Conservation (phyloP, 2,329 filamentous ascomycete species). For the Trichoderma sp. region DNA sequence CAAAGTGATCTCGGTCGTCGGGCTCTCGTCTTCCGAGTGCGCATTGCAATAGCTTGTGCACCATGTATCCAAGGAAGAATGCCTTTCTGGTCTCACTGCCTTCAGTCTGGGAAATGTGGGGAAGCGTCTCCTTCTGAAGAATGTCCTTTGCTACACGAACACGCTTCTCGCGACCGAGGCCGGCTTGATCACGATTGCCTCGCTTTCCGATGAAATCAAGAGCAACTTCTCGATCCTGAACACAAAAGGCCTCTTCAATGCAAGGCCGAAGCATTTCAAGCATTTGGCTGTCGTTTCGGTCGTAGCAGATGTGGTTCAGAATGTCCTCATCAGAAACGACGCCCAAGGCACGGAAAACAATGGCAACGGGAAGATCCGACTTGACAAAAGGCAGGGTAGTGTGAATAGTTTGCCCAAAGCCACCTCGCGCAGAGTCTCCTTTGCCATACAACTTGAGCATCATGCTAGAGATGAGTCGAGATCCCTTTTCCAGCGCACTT, state of each 20-base stretch:
- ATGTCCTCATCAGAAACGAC: constrained; percentile 98
- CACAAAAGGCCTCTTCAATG: constrained; percentile 94
- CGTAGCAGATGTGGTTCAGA: constrained; percentile 95
- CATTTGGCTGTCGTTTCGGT: constrained; percentile 94
- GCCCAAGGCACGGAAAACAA: constrained; percentile 93
- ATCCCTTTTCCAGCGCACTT: constrained; percentile 95
- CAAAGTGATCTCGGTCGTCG: constrained; percentile 97
- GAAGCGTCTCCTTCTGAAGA: constrained; percentile 93
- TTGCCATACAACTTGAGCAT: constrained; percentile 88
- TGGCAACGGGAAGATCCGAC: constrained; percentile 86
- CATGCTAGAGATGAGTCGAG: constrained; percentile 88
- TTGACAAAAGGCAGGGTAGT: constrained; percentile 93
- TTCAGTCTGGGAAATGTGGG: constrained; percentile 93
- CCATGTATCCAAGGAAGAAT: constrained; percentile 99
- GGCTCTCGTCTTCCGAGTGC: constrained; percentile 89
- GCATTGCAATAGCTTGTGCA: constrained; percentile 91
- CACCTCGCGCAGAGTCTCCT: constrained; percentile 73
- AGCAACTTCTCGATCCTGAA: constrained; percentile 92
- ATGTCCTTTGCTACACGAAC: constrained; percentile 91
- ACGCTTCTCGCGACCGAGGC: constrained; percentile 80
- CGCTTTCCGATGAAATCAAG: constrained; percentile 95
- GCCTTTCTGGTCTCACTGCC: constrained; percentile 95
- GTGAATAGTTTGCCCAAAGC: constrained; percentile 84
- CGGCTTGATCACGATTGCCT: constrained; percentile 62
- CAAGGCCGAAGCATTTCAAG: constrained; percentile 96